Conservation (phyloP, 768 basidiomycete species). For the Kwoniella mangroviensis region DNA sequence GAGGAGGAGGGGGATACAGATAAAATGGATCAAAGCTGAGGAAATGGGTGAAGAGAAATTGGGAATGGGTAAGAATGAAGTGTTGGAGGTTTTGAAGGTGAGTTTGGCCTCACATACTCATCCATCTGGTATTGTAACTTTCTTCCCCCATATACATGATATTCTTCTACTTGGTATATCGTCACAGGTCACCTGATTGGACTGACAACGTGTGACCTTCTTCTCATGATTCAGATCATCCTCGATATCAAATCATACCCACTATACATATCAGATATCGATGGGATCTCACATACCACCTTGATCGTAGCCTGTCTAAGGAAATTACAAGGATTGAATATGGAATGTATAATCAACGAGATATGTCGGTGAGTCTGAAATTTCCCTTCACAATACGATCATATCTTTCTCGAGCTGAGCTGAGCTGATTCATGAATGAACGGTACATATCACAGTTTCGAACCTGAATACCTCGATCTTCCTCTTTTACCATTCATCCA, state of each 20-base stretch:
- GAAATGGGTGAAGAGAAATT: conserved; percentile 46
- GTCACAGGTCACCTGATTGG: background rate
- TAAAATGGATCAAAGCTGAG: conserved; percentile 50
- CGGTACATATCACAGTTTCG: conserved; percentile 34
- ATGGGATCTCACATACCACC: conserved; percentile 53
- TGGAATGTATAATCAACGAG: conserved; percentile 46
- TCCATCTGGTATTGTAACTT: background rate
- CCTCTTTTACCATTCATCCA: conserved; percentile 43
- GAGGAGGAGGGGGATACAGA: conserved; percentile 27
- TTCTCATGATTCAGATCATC: conserved; percentile 26
- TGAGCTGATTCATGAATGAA: background rate
- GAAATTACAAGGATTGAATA: conserved; percentile 51
- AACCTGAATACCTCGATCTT: conserved; percentile 49
- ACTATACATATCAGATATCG: conserved; percentile 48
- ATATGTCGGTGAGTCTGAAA: conserved; percentile 37
- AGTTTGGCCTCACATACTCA: conserved; percentile 1
- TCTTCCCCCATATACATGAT: no score
- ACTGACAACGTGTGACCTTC: background rate
- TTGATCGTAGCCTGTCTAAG: conserved; percentile 46
- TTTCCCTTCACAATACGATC: background rate
- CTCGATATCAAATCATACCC: conserved; percentile 43
- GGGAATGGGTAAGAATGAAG: conserved; percentile 47
- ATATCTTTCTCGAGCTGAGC: background rate
- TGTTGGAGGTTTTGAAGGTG: conserved; percentile 47
- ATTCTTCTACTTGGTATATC: no score